Evolutionary conservation across 371 early-diverging fungal genomes (phyloP).

Genomic region (Dentiscutata heterogama): DNA sequence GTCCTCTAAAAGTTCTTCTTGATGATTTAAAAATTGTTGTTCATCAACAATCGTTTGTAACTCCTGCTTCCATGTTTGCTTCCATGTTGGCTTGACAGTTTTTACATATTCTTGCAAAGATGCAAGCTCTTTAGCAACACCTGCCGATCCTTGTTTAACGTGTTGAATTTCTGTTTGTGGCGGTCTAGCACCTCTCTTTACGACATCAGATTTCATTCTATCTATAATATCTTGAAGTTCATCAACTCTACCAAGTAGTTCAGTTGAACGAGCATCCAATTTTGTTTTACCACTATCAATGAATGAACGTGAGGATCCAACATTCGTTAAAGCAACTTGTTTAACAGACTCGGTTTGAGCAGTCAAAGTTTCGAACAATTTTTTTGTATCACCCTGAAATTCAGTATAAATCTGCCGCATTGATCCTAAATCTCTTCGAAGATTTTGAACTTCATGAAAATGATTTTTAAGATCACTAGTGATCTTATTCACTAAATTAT

Average conservation of each 20-base stretch:
- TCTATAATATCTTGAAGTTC: conserved; percentile 77
- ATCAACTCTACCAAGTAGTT: conserved; percentile 69
- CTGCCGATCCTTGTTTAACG: conserved; percentile 61
- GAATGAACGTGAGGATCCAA: conserved; percentile 53
- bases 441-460: conserved; percentile 56
- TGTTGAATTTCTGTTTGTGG: conserved; percentile 62
- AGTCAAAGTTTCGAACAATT: conserved; percentile 55
- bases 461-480: conserved; percentile 53
- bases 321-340: conserved; percentile 49
- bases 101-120: conserved; percentile 64
- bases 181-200: conserved; percentile 75
- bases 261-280: conserved; percentile 65
- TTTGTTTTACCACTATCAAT: conserved; percentile 70
- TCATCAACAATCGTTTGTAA: conserved; percentile 82
- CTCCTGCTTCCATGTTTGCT: conserved; percentile 84
- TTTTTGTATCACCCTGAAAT: conserved; percentile 59
- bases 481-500: neutral
- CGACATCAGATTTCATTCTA: conserved; percentile 81
- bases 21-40: conserved; percentile 81
- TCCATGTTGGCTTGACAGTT: conserved; percentile 75
- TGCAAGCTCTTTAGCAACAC: conserved; percentile 58
- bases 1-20: conserved; percentile 72
- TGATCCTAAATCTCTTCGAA: conserved; percentile 67
- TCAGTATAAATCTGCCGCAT: conserved; percentile 71
- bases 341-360: conserved; percentile 60